Evolutionary conservation across 768 basidiomycete species (phyloP).

Genomic region (Suillus paluster): DNA sequence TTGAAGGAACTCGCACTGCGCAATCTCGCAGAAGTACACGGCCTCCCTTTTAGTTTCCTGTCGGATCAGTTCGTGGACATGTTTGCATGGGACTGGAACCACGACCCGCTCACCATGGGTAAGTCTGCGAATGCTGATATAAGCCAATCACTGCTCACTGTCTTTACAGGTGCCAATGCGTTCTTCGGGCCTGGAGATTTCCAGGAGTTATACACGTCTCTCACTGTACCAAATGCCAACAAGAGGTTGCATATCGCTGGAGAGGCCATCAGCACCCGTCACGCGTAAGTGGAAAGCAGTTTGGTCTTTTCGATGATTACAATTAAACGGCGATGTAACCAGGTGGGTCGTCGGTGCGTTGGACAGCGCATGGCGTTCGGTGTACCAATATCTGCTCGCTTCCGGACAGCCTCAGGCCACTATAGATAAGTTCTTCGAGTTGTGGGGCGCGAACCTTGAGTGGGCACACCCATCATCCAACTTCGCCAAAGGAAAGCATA

Average conservation of each 20-base stretch:
- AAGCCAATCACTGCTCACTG: neutral
- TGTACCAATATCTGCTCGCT: slow-evolving; percentile 28
- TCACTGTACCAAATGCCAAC: slow-evolving; percentile 33
- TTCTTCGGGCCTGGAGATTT: slow-evolving; percentile 47
- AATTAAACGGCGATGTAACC: too few relatives aligned
- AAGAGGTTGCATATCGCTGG: slow-evolving; percentile 40
- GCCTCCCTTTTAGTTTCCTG: too few relatives aligned
- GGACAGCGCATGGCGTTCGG: slow-evolving; percentile 40
- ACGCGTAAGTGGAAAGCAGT: slow-evolving; percentile 26
- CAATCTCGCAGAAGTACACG: too few relatives aligned
- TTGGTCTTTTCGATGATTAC: too few relatives aligned
- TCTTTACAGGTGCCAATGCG: slow-evolving; percentile 40
- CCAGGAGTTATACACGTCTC: slow-evolving; percentile 34
- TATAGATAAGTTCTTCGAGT: slow-evolving; percentile 21
- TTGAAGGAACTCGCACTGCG: too few relatives aligned
- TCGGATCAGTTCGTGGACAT: too few relatives aligned
- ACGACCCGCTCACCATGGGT: too few relatives aligned
- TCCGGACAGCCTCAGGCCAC: slow-evolving; percentile 13
- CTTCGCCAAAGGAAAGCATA: too few relatives aligned
- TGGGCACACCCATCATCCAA: slow-evolving; percentile 21
- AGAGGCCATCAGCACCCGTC: slow-evolving; percentile 40
- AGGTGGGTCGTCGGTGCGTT: slow-evolving; percentile 46
- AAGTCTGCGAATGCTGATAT: slow-evolving; percentile 7
- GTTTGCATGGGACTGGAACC: too few relatives aligned
- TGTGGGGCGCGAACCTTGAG: slow-evolving; percentile 37